Evolutionary conservation across 768 basidiomycete species (phyloP), one percentile per base, ranked within the genome.

Genomic region (Tricholoma bakamatsutake): DNA sequence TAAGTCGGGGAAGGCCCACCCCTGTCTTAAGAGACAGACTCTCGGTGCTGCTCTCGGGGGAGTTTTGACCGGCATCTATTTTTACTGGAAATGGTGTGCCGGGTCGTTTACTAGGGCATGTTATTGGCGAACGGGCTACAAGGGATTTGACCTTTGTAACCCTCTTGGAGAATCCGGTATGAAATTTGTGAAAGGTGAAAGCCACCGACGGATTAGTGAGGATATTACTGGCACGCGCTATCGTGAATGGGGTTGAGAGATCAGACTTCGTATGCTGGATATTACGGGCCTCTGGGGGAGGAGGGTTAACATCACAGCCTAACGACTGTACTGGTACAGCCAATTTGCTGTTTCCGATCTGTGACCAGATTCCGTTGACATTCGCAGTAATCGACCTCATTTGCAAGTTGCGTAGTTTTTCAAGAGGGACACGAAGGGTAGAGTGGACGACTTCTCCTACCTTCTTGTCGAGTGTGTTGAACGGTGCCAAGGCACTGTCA

Each of bases 51-150:
- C 28, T 31, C 6, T 21, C 18, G 24, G 42, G 10, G 42, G 21
- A 9, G 18, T 31, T 31, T 30, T 8, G 15, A n/a, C 17, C 15
- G 28, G 28, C 11, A 17, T 48, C 46, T 31, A n/a, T 17, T 30
- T 30, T 24, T n/a, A 17, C 42, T 31, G 56, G 54, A 33, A 48
- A 43, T 10, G 43, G 21, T 27, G 40, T 53, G 46, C 52, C 52
- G 43, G 50, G 54, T 12, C 58, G 61, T 52, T 61, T 61, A 18
- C 45, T 35, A 13, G 40, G 55, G n/a, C 51, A 55, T 10, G 30
- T 30, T 27, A 35, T 35, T n/a, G 51, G 18, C 4, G 43, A 33
- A 15, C 33, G 54, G 50, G 54, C 30, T n/a, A 49, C 34, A 21
- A 21, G 35, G 13, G 15, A 5, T 35, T 35, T 35, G 13, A 28